Base-by-base conservation (phyloP, 805 yeast genomes). In the Metschnikowia proteae region DNA sequence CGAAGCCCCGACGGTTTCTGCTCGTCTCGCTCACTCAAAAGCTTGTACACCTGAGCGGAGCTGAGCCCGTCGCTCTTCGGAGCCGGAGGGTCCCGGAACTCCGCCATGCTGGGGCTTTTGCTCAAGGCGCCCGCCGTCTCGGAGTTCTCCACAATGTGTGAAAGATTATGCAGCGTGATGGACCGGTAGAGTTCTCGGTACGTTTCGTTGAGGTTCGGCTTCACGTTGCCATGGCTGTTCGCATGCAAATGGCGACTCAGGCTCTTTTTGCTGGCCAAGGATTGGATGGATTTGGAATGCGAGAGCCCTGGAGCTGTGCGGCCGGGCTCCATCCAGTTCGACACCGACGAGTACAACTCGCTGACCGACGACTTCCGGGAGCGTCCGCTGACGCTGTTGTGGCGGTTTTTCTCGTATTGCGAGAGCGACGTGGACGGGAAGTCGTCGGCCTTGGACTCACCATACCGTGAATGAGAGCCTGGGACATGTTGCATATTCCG, bases 241-340 rank as follows among this genome's bases (percentile, higher is more conserved):
- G 23, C 17, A n/a, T 37, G 22, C 3, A 11, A 23, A 7, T 36
- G 34, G 8, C 32, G 42, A 37, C 30, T 9, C 26, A 32, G 9
- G 26, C 46, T 45, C 22, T 44, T 43, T 9, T 51, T 29, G 46
- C 50, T 49, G 26, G 53, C 53, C 43, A 56, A 38, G 1, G 57
- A 52, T 37, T 51, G 51, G 11, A 49, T 47, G 27, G 58, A 54
- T 38, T 42, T 49, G n/a, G 58, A 55, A 41, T 56, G 52, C 22
- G 40, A 27, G 25, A 56, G 32, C 27, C 37, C 37, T n/a, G 35
- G 45, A 3, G 30, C 37, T 2, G 37, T 9, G 26, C 46, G 36
- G 25, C 68, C 45, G 3, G 81, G 76, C 46, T 78, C 82, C 81
- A 78, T 77, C 82, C 83, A 79, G 47, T 71, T 74, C 17, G 74